These are phyloP conservation scores for Zygotorulaspora sp. DNA, from an alignment of 805 yeast genomes.

Conservation along the genomic window DNA sequence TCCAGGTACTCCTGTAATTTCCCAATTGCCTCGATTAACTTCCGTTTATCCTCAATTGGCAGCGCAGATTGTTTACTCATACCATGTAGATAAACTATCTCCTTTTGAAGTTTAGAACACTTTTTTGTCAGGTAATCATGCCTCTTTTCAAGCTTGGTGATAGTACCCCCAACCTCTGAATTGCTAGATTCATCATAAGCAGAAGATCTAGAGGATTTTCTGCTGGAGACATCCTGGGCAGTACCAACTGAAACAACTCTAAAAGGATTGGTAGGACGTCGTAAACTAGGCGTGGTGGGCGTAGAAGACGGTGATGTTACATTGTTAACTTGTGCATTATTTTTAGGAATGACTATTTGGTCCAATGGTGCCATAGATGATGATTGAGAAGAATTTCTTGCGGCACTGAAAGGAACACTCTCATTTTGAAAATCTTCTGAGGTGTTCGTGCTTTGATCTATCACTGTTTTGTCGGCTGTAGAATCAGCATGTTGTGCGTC, in stretches of 20 bases:
- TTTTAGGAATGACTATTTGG: slow-evolving; percentile 11
- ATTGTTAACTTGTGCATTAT: not conserved
- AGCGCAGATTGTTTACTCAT: slow-evolving; percentile 37
- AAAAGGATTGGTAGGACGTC: slow-evolving; percentile 30
- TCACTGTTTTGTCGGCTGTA: not conserved
- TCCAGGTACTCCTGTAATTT: slow-evolving; percentile 40
- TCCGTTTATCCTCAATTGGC: slow-evolving; percentile 39
- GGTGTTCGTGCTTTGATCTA: slow-evolving; percentile 12
- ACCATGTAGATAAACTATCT: slow-evolving; percentile 36
- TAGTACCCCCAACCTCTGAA: slow-evolving; percentile 7
- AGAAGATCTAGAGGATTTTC: slow-evolving; percentile 15
- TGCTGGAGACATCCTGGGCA: slow-evolving; percentile 10
- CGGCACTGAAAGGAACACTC: slow-evolving; percentile 6
- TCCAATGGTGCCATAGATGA: slow-evolving; percentile 11
- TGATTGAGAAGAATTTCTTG: slow-evolving; percentile 6
- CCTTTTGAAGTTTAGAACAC: slow-evolving; percentile 37
- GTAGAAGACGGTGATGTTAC: slow-evolving; percentile 5
- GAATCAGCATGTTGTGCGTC: not conserved
- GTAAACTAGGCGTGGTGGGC: slow-evolving; percentile 6
- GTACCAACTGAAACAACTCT: slow-evolving; percentile 33
- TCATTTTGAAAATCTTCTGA: slow-evolving; percentile 11
- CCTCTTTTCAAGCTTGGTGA: slow-evolving; percentile 30
- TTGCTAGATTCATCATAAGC: slow-evolving; percentile 5
- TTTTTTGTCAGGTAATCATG: slow-evolving; percentile 35
- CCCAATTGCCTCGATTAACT: slow-evolving; percentile 36